Evolutionary conservation across 108 stramenopile species (phyloP), one percentile per base, ranked within the genome.

Genomic region (Cyclotella baltica): DNA sequence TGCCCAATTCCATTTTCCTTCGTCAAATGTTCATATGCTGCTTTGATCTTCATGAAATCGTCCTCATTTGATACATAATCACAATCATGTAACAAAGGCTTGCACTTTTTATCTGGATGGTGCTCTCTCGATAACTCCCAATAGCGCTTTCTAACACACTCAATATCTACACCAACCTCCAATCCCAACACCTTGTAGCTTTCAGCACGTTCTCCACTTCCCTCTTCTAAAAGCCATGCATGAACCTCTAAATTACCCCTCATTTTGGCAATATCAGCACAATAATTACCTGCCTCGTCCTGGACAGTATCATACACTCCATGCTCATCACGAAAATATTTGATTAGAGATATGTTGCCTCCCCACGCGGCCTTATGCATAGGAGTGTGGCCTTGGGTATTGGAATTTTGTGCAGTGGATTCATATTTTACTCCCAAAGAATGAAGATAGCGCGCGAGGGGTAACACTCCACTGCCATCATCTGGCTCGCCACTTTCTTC

Each of bases 281-380:
- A 81, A 71, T 87, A 95, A 59, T 95, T 93, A 4, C 94, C 94
- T 13, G 94, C 90, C 53, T 65, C 67, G 71, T 95, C 94, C 35
- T 73, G 85, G 0, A 74, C 38, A 31, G 87, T 87, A 51, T 95
- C 94, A 53, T 75, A 88, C 22, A 95, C 67, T 51, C 67, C 87
- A 70, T 89, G 87, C 34, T 86, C 82, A 30, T 89, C 68, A 22
- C 78, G 85, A 37, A 90, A 83, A 51, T 90, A 93, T 50, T 77
- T 61, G 18, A 91, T 28, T 20, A 95, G 65, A 0, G 73, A 55
- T 43, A 95, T 33, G 63, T 95, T 89, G 0, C 94, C 94, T 67
- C 91, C 89, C 94, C 94, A 95, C 2, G 87, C 85, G 0, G 94
- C 92, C 80, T 95, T 95, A 78, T 95, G 94, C 28, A 83, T 71